Evolutionary conservation across 2,329 filamentous ascomycete species (phyloP), one percentile per base, ranked within the genome.

Genomic region (Trichoderma cornu-damae): DNA sequence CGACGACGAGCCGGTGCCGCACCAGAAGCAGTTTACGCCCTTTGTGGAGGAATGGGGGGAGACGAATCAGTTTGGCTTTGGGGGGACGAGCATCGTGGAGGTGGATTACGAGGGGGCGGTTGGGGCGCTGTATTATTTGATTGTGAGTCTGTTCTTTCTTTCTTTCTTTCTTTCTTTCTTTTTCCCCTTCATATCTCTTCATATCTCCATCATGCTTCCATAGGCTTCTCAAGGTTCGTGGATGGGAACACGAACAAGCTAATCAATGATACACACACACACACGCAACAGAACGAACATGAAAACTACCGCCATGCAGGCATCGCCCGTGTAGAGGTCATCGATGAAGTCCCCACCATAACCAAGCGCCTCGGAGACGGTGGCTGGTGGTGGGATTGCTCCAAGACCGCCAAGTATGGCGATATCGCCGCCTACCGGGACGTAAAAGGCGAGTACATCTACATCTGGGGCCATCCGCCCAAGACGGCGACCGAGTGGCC

Each of bases 81-180:
- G 73, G 1, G 73, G 73, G 2, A 74, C 72, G 1, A 72, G 70
- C n/a, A 56, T 75, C 4, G 67, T 69, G 0, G 73, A 75, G 63
- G 69, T 66, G 2, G 66, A 72, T 34, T 49, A 58, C 1, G 60
- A 62, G 2, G 59, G 52, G 2, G 65, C 62, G 0, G 70, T 64
- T 1, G 72, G 67, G 0, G 71, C 67, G 5, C 59, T 75, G 0
- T 73, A 69, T 52, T 73, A 71, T 9, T 66, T 75, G 1, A 67
- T 75, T 4, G 70, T 74, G 58, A 63, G 69, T 58, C 30, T 20
- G 24, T 1, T 32, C 42, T 16, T 30, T 16, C 2, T 1, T 42
- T 38, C 20, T 52, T 28, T n/a, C n/a, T n/a, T n/a, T n/a, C n/a
- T n/a, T n/a, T n/a, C n/a, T n/a, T n/a, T n/a, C n/a, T n/a, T n/a